Evolutionary conservation across 352 stramenopile genomes (phyloP), one percentile per base, ranked within the genome.

Genomic region (Vaucheria bursata): DNA sequence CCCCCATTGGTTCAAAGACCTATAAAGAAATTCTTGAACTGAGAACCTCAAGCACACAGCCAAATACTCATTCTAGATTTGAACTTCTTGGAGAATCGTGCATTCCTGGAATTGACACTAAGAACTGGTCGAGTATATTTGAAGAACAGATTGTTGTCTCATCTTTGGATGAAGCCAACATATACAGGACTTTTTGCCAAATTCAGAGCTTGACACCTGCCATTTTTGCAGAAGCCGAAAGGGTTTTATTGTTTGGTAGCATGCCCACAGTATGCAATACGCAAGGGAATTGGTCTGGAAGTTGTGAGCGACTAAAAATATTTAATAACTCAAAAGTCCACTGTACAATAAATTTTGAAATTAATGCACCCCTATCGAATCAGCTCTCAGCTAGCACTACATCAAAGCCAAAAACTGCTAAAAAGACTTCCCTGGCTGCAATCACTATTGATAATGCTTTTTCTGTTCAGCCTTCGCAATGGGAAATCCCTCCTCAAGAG

Each of bases 291-390:
- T 4, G 6, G 86, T 86, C 0, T 73, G 93, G 90, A 34, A 87
- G 89, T 1, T 85, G 91, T 12, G 93, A 97, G 79, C 86, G 93
- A 0, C 96, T 97, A 77, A 96, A 96, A 79, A 97, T 97, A 39
- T 92, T 88, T 0, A 97, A 97, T 79, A 90, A 90, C n/a, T 96
- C 88, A 72, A 97, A 97, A 87, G 92, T 97, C 39, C 88, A 85
- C n/a, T 91, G 91, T 18, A 89, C 80, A 0, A 90, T 97, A 0
- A 86, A 89, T 32, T 96, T 97, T 78, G 81, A 85, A 12, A 87
- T 97, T 59, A 32, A 33, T 1, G 33, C 74, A 0, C n/a, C 74
- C 5, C 37, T 85, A 36, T 40, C 74, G 71, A 65, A 82, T 40
- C 64, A 32, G 65, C 71, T 35, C 25, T 18, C 79, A 0, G 31